Base-by-base conservation (phyloP, 306 rosid genomes). In the Delonix regia region DNA sequence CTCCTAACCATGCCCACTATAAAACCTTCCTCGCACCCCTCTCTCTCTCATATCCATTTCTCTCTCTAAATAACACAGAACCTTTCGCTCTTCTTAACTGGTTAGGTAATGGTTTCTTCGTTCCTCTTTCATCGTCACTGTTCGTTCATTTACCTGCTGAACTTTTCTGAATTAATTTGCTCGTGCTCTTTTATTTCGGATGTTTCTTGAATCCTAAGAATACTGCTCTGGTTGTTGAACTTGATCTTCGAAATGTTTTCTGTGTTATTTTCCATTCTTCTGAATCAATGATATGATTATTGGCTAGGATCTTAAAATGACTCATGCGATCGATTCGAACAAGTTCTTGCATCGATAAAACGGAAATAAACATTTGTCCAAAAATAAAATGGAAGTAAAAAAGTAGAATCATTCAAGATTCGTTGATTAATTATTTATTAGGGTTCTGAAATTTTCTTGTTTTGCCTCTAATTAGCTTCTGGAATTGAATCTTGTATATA, bases 11-110 rank as follows among this genome's bases (percentile, higher is more conserved):
- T 55, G 39, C 38, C 0, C 78, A 4, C 78, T 55, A 74, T 74
- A 74, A 65, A 77, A 66, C 18, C 81, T 14, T 19, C 21, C 41
- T 34, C 27, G 0, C 80, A 48, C 44, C 47, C 28, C 63, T 9
- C 71, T 47, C 73, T 71, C 84, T 73, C 39, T 41, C 66, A 53
- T 38, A 30, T 42, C 55, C 63, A 65, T 81, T 67, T 82, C 87
- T 72, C 81, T 78, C 83, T 57, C 80, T 63, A 78, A 44, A 78
- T 52, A 77, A 21, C 33, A 47, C 61, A 12, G 28, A 15, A 28
- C 42, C 61, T 33, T 22, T 61, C 65, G 33, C 47, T 36, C 24
- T 14, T 59, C 62, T 59, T 69, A 6, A 18, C 60, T 19, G 38
- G 19, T 44, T 71, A 72, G 85, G 88, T 84, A 53, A 52, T 69